phyloP scores from a whole-genome alignment of 768 basidiomycete genomes.

The Hericium rajendrae region DNA sequence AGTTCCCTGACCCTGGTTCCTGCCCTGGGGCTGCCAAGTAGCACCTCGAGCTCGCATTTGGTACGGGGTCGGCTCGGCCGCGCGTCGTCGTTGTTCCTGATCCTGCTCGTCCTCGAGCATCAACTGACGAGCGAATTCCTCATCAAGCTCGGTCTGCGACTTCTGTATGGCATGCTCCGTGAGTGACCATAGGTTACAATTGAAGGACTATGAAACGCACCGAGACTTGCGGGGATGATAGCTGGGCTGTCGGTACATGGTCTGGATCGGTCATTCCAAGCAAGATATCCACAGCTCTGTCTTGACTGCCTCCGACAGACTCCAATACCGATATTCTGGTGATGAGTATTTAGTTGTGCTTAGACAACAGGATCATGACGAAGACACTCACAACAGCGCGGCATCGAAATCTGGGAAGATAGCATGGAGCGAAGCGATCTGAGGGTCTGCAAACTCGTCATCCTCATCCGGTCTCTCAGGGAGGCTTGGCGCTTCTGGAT shows the following conservation, averaged over 20 bases:
- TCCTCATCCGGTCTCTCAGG: background rate
- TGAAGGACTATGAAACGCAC: constrained; percentile 14
- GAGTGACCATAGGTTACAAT: background rate
- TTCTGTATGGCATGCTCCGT: constrained; percentile 12
- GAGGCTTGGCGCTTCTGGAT: background rate
- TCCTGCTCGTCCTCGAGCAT: constrained; percentile 42
- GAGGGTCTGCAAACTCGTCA: constrained; percentile 13
- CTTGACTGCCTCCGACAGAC: constrained; percentile 60
- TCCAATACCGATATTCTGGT: constrained; percentile 40
- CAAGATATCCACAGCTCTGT: constrained; percentile 65
- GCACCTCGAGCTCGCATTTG: constrained; percentile 10
- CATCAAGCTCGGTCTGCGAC: constrained; percentile 67
- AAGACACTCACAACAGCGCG: constrained; percentile 4
- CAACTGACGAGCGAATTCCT: constrained; percentile 66
- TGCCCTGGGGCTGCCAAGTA: background rate
- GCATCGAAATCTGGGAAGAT: constrained; percentile 16
- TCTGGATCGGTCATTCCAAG: constrained; percentile 83
- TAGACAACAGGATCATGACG: too few relatives aligned
- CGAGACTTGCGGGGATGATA: constrained; percentile 15
- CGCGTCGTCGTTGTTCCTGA: constrained; percentile 8
- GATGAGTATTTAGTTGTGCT: background rate
- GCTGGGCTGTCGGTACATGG: constrained; percentile 36
- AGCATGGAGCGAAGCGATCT: constrained; percentile 10
- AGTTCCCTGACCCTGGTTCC: constrained; percentile 6
- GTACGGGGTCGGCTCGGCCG: constrained; percentile 15